phyloP scores from a whole-genome alignment of 805 yeast species.

The Wickerhamiella sorbophila region DNA sequence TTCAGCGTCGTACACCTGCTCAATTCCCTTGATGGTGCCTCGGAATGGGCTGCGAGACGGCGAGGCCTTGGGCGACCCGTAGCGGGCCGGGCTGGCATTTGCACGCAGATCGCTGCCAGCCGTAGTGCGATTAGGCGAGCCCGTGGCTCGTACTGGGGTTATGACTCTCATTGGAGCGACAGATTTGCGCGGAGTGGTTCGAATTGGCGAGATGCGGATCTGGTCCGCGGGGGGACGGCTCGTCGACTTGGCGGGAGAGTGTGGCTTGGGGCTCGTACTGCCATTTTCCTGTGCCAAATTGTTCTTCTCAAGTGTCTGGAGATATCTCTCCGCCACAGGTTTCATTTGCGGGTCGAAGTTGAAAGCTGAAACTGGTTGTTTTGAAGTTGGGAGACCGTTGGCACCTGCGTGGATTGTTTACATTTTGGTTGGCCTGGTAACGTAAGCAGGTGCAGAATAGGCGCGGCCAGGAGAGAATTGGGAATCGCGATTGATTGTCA shows the following conservation, averaged over 20 bases:
- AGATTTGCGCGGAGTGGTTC: background rate
- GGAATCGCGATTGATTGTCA: too few species aligned
- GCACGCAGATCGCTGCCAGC: background rate
- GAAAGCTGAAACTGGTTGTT: slow-evolving; percentile 5
- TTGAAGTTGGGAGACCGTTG: too few species aligned
- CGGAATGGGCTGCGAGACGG: background rate
- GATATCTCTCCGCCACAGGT: slow-evolving; percentile 9
- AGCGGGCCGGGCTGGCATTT: background rate
- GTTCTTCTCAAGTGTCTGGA: slow-evolving; percentile 17
- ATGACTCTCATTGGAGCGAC: background rate
- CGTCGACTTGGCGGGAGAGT: background rate
- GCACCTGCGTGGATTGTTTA: too few species aligned
- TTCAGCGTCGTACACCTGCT: slow-evolving; percentile 10
- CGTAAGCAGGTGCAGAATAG: too few species aligned
- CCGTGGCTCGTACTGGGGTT: slow-evolving; percentile 1
- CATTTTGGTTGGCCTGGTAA: too few species aligned
- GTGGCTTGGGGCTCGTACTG: background rate
- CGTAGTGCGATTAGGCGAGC: slow-evolving; percentile 1
- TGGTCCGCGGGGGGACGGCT: background rate
- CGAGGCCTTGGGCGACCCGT: background rate
- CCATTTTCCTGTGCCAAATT: background rate
- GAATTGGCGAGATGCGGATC: background rate
- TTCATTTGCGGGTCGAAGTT: slow-evolving; percentile 1
- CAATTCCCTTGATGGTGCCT: background rate
- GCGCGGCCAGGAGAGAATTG: too few species aligned